Evolutionary conservation across 768 basidiomycete species (phyloP), one percentile per base, ranked within the genome.

Genomic region (Boletus eberwhitei): DNA sequence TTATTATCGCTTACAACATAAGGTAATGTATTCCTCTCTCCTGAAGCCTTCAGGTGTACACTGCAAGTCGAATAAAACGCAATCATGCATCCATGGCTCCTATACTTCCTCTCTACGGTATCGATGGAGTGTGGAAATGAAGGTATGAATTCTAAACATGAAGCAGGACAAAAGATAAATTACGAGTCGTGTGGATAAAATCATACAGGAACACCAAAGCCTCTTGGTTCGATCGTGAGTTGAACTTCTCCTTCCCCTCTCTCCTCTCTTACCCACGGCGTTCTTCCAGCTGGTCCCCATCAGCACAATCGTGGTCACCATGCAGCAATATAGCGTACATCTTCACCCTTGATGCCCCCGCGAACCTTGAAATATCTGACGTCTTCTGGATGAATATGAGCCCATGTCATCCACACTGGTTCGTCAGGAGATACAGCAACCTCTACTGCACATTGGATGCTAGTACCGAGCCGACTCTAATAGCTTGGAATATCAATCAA

Each of bases 391-490:
- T 84, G 91, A 59, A 92, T 74, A 21, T 77, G 74, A 2, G 78
- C 75, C 55, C 84, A 68, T 8, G 68, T 62, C 47, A 66, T 69
- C 87, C 87, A 89, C 42, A 72, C 71, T 24, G 66, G 55, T 37
- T 73, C 73, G 34, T 60, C 59, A 31, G 60, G 52, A n/a, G 67
- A 62, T 26, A 64, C 59, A 29, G 71, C 70, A 22, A 76, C 63
- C 41, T 79, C 73, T 9, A 91, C 62, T 2, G 73, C 63, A 64
- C 88, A 90, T 42, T 77, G 73, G 8, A 79, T 86, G 19, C 88
- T 14, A 90, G 73, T 5, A 85, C 84, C 34, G 90, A 90, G 70
- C 87, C 90, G 63, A 91, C 90, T 76, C 89, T 91, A 14, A 19
- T 42, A 35, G 46, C 37, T 21, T 47, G 44, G 19, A 39, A 46